These are phyloP conservation scores for Thalassiosira sp. DNA, from an alignment of 352 stramenopile species.

Conservation along the genomic window DNA sequence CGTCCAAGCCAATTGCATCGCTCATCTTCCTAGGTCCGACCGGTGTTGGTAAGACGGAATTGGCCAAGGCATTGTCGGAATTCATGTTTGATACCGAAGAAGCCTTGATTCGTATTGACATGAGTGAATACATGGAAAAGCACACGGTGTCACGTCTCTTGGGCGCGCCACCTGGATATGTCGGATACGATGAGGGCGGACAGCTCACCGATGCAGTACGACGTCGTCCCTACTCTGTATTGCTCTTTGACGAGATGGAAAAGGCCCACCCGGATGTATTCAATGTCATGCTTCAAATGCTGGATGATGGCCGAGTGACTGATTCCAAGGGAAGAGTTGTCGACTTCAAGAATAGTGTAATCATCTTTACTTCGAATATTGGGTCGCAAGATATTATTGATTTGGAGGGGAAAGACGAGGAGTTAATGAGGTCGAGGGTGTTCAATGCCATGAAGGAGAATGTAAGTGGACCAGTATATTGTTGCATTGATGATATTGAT, in stretches of 20 bases:
- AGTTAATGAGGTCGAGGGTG: constrained; percentile 14
- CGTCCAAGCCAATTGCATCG: constrained; percentile 90
- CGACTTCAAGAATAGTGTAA: constrained; percentile 96
- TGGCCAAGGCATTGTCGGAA: constrained; percentile 93
- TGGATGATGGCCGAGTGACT: constrained; percentile 91
- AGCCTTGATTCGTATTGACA: constrained; percentile 93
- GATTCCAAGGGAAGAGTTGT: constrained; percentile 89
- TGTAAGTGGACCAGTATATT: constrained; percentile 41
- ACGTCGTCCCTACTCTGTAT: constrained; percentile 88
- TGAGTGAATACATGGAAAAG: constrained; percentile 97
- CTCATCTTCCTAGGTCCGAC: constrained; percentile 96
- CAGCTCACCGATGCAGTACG: constrained; percentile 89
- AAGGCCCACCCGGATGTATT: constrained; percentile 94
- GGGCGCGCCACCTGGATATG: constrained; percentile 86
- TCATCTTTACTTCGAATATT: constrained; percentile 98
- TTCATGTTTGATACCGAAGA: constrained; percentile 94
- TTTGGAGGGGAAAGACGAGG: constrained; percentile 40
- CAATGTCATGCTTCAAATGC: constrained; percentile 93
- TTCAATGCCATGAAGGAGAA: constrained; percentile 36
- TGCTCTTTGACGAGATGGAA: constrained; percentile 94
- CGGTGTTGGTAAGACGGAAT: constrained; percentile 84
- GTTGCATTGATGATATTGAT: too few species aligned
- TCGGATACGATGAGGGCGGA: constrained; percentile 90
- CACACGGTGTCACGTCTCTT: constrained; percentile 91
- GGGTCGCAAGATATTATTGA: constrained; percentile 87